Base-by-base conservation (phyloP, 148 eudicot genomes). In the Suaeda aralocaspica region DNA sequence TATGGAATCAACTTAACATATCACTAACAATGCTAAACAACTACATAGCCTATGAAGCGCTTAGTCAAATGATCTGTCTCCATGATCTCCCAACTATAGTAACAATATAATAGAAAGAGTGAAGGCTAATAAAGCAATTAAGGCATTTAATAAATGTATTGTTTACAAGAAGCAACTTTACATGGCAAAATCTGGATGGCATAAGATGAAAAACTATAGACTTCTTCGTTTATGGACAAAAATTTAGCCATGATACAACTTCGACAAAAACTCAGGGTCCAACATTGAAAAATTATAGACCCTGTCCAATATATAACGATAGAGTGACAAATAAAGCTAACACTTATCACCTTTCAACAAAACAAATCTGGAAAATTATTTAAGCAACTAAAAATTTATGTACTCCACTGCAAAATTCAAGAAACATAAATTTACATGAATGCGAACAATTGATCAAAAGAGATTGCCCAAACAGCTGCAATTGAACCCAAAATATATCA, bases 401-500 rank as follows among this genome's bases (percentile, higher is more conserved):
- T 77, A 72, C 66, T 42, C 66, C 64, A 67, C 65, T 67, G 68
- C 76, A 77, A 67, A 72, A 61, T 66, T 76, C 33, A 72, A 31
- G 72, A 26, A 41, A 64, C 72, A 58, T 45, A 72, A 46, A 66
- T 50, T 29, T 29, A 59, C 71, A 72, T 66, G 71, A 50, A 71
- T 58, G 70, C 66, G 34, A 70, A 49, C 36, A 57, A 55, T 58
- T 5, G 19, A 72, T 51, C 63, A 72, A 77, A 77, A 56, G 63
- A 66, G 45, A 66, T 71, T 36, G 48, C 59, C 72, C 41, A 72
- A 50, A 42, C 72, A 70, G n/a, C 42, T 48, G 52, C 51, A 69
- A 74, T 76, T 66, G 42, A 72, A 64, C 61, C 65, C 81, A 50
- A 72, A 73, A 77, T 64, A 64, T 70, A 65, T 59, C 50, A 71